Evolutionary conservation across 2,329 filamentous ascomycete species (phyloP).

Genomic region (Colletotrichum incanum): DNA sequence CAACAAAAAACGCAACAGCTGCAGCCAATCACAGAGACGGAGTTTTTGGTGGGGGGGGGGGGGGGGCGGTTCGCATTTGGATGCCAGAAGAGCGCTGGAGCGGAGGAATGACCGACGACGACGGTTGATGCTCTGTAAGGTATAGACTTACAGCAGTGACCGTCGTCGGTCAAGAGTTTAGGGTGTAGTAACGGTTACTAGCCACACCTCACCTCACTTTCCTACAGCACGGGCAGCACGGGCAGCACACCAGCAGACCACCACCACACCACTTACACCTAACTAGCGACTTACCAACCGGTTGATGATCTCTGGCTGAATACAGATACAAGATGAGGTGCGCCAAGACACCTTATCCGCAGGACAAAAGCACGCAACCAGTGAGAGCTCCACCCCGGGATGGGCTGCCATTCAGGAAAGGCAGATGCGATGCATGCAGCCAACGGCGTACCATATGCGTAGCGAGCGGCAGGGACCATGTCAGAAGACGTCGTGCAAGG

Average conservation of each 20-base stretch:
- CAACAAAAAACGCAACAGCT: background rate
- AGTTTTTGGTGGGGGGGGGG: no score
- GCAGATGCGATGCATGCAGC: background rate
- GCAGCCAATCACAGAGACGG: background rate
- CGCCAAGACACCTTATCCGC: conserved; percentile 12
- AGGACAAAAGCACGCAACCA: background rate
- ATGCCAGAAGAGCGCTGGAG: background rate
- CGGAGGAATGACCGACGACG: background rate
- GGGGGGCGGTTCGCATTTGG: background rate
- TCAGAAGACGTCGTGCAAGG: background rate
- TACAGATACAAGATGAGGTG: conserved; percentile 6
- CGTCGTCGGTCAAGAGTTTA: background rate
- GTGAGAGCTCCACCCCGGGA: background rate
- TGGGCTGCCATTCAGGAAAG: background rate
- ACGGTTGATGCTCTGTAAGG: no score
- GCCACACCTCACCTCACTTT: background rate
- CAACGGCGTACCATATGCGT: background rate
- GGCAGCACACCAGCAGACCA: background rate
- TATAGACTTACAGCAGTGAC: background rate
- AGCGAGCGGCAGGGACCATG: background rate
- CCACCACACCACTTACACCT: background rate
- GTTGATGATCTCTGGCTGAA: conserved; percentile 3
- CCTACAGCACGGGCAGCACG: background rate
- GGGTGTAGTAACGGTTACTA: background rate
- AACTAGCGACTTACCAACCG: background rate